Evolutionary conservation across 2,329 filamentous ascomycete species (phyloP).

Genomic region (Cercospora canescens): DNA sequence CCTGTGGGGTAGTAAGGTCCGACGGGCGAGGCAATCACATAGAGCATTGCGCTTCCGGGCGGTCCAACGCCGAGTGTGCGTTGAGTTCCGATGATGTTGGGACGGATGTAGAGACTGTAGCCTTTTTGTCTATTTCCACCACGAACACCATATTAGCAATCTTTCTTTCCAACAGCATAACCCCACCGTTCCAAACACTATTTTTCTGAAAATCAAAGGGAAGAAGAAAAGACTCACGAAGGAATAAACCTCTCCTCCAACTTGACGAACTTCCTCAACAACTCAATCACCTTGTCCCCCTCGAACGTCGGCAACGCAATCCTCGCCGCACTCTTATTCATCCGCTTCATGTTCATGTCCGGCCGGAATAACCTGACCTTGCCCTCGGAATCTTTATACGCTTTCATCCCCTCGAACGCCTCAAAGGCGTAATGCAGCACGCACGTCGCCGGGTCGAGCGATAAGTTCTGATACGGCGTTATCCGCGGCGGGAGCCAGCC

Average conservation of each 20-base stretch:
- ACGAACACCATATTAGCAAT: not conserved
- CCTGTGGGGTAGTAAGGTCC: constrained; percentile 98
- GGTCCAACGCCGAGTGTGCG: constrained; percentile 87
- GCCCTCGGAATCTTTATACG: constrained; percentile 84
- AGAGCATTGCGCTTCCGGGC: constrained; percentile 89
- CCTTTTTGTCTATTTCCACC: constrained; percentile 56
- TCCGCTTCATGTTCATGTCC: constrained; percentile 90
- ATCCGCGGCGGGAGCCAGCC: constrained; percentile 86
- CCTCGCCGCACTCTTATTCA: constrained; percentile 88
- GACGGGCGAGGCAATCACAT: constrained; percentile 92
- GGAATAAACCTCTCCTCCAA: constrained; percentile 90
- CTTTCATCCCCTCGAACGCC: constrained; percentile 99
- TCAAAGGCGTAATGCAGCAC: constrained; percentile 99
- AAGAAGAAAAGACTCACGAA: constrained; percentile 48
- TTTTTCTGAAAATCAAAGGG: too few relatives aligned
- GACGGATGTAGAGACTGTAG: constrained; percentile 93
- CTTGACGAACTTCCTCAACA: constrained; percentile 78
- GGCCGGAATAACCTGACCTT: constrained; percentile 87
- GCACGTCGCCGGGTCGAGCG: constrained; percentile 91
- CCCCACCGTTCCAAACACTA: too few relatives aligned
- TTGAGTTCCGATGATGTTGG: constrained; percentile 97
- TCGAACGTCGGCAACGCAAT: constrained; percentile 92
- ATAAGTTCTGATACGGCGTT: constrained; percentile 93
- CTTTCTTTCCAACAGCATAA: too few relatives aligned
- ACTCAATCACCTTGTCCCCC: constrained; percentile 69